Evolutionary conservation across 2,329 filamentous ascomycete species (phyloP), one percentile per base, ranked within the genome.

Genomic region (Diplodia sapinea): DNA sequence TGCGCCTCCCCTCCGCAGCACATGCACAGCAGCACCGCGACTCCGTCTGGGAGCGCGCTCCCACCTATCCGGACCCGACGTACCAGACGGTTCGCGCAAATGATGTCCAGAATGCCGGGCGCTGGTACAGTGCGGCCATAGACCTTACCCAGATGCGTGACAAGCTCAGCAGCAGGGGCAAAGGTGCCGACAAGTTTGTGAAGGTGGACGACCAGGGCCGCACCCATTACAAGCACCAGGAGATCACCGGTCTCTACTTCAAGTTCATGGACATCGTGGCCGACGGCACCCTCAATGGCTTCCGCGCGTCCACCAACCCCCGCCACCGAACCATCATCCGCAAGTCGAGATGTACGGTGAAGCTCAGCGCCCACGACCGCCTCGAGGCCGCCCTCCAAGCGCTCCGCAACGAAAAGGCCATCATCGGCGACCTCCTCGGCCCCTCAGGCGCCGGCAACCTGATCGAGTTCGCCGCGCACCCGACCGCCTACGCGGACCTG

Each of bases 1-100:
- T 20, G 43, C 43, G 7, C 0, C n/a, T 47, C 5, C 3, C 1
- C 2, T n/a, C 43, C 1, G 7, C 3, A 11, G 2, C 2, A n/a
- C 2, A 47, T 1, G 43, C 43, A 2, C 17, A 20, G 8, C n/a
- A 20, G n/a, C 7, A 47, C 9, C 43, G n/a, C 3, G 43, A 8
- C 17, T 2, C 17, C 43, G 7, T 20, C 43, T 47, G 43, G 43
- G 7, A 47, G 17, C 43, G 43, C 8, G 43, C 43, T 11, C 6
- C 17, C 1, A 4, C 8, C 8, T 47, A 47, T 5, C 6, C n/a
- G 0, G 50, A 52, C 50, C 13, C 13, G 1, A 52, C 50, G 3
- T 13, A 31, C 9, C 1, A 26, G 0, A 15, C 23, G 0, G 50
- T 52, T 3, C 50, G 20, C 2, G 15, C 13, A 6, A 52, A 52